Conservation (phyloP, 176 grass and related monocot genomes). For the Triticum turgidum region DNA sequence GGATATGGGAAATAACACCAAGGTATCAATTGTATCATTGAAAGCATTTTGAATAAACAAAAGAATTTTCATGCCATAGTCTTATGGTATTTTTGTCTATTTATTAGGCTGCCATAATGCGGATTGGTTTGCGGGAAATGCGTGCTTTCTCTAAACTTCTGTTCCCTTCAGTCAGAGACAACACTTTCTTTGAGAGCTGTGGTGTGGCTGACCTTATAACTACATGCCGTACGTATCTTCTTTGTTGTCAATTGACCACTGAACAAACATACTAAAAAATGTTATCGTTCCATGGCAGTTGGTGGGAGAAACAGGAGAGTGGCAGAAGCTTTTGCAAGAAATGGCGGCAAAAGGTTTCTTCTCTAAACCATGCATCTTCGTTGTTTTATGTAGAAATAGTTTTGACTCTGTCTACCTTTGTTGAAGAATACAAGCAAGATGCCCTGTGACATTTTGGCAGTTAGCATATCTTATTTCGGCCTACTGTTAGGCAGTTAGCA, state of each 20-base stretch:
- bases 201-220: slow-evolving; percentile 93
- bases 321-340: slow-evolving; percentile 91
- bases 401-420: not conserved
- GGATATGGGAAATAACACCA: slow-evolving; percentile 98
- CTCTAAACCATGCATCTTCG: slow-evolving; percentile 26
- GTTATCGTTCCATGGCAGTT: slow-evolving; percentile 50
- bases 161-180: slow-evolving; percentile 85
- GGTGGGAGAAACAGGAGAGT: slow-evolving; percentile 93
- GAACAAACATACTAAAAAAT: slow-evolving; percentile 18
- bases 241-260: slow-evolving; percentile 11
- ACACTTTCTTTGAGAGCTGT: slow-evolving; percentile 98
- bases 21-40: slow-evolving; percentile 42
- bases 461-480: too few species aligned
- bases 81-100: not conserved
- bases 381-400: not conserved
- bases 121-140: slow-evolving; percentile 94
- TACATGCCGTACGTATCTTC: slow-evolving; percentile 76
- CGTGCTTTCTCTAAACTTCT: slow-evolving; percentile 82
- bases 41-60: not conserved
- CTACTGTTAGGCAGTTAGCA: too few species aligned
- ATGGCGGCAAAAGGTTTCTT: slow-evolving; percentile 77
- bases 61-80: not conserved
- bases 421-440: not conserved
- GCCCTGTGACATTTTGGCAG: too few species aligned
- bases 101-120: slow-evolving; percentile 88